Evolutionary conservation across 306 rosid genomes (phyloP), one percentile per base, ranked within the genome.

Genomic region (Carpinus viminea): DNA sequence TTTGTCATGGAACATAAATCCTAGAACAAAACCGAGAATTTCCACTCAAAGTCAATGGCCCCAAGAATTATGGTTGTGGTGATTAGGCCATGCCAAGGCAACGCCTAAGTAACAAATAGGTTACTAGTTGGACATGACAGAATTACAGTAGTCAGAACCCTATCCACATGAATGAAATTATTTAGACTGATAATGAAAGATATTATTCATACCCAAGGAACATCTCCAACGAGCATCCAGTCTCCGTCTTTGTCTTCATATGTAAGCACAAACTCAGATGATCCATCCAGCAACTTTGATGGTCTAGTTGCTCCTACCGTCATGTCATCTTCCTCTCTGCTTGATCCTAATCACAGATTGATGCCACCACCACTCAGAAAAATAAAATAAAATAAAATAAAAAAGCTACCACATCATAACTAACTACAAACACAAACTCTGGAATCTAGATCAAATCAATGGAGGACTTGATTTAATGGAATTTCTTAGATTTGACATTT

Each of bases 181-280:
- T 3, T 13, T 53, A 72, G 31, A 48, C 3, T 26, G 12, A 11
- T 21, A 18, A 50, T 31, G 2, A 64, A 79, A 52, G 36, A 81
- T 59, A 70, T 65, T 61, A 54, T 36, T 52, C 93, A 70, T 88
- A 92, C 98, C 98, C 98, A 95, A 54, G 99, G 98, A 84, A 95
- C 99, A 85, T 95, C 99, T 41, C 99, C 99, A 74, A 93, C 98
- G 68, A 95, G 98, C 97, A 95, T 95, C 98, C 98, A 95, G 82
- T 95, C 98, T 82, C 97, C 97, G 2, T 93, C 99, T 85, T 81
- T 89, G 90, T 95, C 99, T 91, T 95, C 98, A 59, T 95, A 95
- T 64, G 99, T 89, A 53, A 95, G 97, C 75, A 84, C 97, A 88
- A 87, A 89, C 56, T 89, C 91, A 68, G 88, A 91, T 45, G 92